Evolutionary conservation across 2,329 filamentous ascomycete species (phyloP).

Genomic region (Colletotrichum salicis): DNA sequence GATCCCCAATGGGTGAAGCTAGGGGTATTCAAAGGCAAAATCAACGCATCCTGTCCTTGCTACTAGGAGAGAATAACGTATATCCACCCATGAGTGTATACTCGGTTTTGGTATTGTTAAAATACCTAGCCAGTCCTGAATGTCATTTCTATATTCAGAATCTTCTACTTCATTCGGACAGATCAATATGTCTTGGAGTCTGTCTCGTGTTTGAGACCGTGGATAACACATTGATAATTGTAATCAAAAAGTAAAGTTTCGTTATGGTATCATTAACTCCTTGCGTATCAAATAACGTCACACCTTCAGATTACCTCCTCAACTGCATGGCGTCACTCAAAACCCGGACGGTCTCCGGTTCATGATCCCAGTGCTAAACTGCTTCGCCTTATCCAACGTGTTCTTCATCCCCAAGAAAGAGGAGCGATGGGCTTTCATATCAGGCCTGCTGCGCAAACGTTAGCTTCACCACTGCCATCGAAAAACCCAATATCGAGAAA

Average conservation of each 20-base stretch:
- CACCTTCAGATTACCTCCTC: too few species aligned
- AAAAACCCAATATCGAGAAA: too few species aligned
- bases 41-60: too few species aligned
- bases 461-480: not conserved
- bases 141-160: too few species aligned
- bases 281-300: not conserved
- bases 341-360: constrained; percentile 33
- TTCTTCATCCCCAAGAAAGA: constrained; percentile 35
- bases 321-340: not conserved
- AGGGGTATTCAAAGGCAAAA: too few species aligned
- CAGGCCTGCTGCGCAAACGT: constrained; percentile 14
- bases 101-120: too few species aligned
- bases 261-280: not conserved
- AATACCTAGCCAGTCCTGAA: too few species aligned
- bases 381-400: constrained; percentile 31
- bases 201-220: not conserved
- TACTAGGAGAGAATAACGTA: too few species aligned
- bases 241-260: not conserved
- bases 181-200: not conserved
- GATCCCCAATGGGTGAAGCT: too few species aligned
- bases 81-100: too few species aligned
- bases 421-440: constrained; percentile 26
- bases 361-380: constrained; percentile 32
- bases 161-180: not conserved
- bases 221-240: not conserved